A percentile compares a stretch with the other conserved stretches of the same genome.
Evolutionary conservation across 176 grass and related monocot species (phyloP).

Genomic region (Aegilops longissima): DNA sequence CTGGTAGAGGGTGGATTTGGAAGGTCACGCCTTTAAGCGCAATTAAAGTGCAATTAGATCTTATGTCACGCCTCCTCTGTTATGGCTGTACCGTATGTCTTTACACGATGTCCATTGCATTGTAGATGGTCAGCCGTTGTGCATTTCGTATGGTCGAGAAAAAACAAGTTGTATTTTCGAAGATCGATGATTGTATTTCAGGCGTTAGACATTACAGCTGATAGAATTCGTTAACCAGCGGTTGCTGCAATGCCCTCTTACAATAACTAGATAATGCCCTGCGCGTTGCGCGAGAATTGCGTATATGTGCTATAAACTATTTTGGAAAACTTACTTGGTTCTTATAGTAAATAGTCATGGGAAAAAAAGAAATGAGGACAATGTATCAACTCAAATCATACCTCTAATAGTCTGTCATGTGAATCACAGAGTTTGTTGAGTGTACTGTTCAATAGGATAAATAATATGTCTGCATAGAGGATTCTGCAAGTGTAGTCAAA

Average conservation of each 20-base stretch:
- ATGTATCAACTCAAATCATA: no score
- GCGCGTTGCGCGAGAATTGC: no score
- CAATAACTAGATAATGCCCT: background rate
- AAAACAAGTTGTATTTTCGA: background rate
- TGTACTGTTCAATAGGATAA: no score
- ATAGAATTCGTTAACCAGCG: background rate
- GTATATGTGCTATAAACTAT: no score
- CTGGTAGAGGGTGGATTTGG: constrained; percentile 3
- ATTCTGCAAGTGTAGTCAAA: no score
- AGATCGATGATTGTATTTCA: background rate
- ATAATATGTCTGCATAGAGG: no score
- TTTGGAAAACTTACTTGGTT: no score
- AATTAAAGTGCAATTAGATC: background rate
- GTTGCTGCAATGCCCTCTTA: background rate
- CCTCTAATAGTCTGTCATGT: no score
- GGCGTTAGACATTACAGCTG: background rate
- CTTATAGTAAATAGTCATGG: no score
- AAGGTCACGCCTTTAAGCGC: background rate
- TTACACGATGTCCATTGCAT: background rate
- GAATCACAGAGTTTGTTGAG: no score
- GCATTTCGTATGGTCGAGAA: background rate
- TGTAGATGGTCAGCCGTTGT: background rate
- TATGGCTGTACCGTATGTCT: constrained; percentile 13
- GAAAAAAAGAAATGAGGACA: no score
- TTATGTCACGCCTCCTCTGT: background rate